Conservation (phyloP, 805 yeast species). For the Sungouiella thailandica region DNA sequence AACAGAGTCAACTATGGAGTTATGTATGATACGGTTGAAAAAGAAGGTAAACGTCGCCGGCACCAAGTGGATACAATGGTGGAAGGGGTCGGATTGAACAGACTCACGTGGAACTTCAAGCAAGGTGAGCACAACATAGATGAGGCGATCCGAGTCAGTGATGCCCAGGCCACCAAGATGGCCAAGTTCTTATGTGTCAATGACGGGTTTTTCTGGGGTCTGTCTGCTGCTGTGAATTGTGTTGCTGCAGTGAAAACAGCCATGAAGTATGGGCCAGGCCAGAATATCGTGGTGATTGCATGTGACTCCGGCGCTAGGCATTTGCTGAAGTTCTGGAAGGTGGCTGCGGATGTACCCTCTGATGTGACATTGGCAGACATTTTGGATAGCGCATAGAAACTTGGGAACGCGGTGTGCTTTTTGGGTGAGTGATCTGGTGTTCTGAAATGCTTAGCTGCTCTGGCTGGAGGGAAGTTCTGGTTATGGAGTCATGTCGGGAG, state of each 20-base stretch:
- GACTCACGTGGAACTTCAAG: constrained; percentile 77
- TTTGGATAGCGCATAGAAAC: constrained; percentile 2
- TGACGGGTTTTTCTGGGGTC: constrained; percentile 90
- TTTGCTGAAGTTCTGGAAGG: constrained; percentile 86
- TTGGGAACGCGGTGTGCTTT: no score
- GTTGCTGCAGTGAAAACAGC: constrained; percentile 73
- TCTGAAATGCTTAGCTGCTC: no score
- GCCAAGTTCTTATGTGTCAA: constrained; percentile 74
- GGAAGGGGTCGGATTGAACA: constrained; percentile 89
- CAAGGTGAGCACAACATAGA: constrained; percentile 69
- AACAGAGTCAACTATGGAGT: constrained; percentile 86
- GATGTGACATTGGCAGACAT: constrained; percentile 35
- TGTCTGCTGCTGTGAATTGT: constrained; percentile 90
- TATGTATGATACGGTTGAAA: constrained; percentile 85
- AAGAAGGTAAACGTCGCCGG: constrained; percentile 88
- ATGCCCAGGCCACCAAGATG: constrained; percentile 80
- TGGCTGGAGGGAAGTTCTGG: no score
- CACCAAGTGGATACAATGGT: constrained; percentile 95
- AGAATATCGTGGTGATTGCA: constrained; percentile 73
- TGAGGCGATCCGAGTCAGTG: constrained; percentile 75
- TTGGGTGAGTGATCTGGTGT: no score
- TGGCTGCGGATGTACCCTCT: constrained; percentile 41
- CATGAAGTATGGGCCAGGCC: constrained; percentile 47
- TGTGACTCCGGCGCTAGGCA: constrained; percentile 94
- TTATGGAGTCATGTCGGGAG: no score